phyloP scores from a whole-genome alignment of 108 stramenopile genomes.

The Nannochloropsis gaditana region DNA sequence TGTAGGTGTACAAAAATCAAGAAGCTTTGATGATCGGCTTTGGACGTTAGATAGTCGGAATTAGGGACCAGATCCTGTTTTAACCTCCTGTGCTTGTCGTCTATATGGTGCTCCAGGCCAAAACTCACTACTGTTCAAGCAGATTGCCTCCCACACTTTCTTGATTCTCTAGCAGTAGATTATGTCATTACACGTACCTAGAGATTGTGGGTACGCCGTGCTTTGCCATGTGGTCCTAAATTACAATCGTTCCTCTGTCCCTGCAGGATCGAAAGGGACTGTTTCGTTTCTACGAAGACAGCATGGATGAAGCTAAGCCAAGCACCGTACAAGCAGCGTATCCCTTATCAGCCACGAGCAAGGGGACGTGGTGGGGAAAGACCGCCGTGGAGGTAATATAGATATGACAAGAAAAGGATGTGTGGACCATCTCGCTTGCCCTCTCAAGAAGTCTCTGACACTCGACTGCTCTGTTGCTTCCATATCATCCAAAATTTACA shows the following conservation, averaged over 20 bases:
- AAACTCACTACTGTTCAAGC: too few relatives aligned
- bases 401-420: background rate
- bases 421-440: background rate
- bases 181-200: background rate
- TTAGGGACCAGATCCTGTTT: too few relatives aligned
- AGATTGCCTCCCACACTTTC: background rate
- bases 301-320: background rate
- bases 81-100: too few relatives aligned
- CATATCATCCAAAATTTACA: background rate
- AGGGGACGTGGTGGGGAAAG: background rate
- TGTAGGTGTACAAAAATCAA: too few relatives aligned
- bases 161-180: background rate
- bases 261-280: background rate
- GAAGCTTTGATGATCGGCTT: too few relatives aligned
- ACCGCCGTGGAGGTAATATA: background rate
- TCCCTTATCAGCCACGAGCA: background rate
- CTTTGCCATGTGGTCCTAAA: background rate
- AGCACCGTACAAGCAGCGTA: background rate
- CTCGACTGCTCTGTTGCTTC: background rate
- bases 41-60: too few relatives aligned
- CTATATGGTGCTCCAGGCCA: too few relatives aligned
- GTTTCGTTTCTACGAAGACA: background rate
- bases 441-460: background rate
- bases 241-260: background rate
- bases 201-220: too few relatives aligned